Evolutionary conservation across 192 early-diverging fungal species (phyloP).

Genomic region (Backusella tuberculispora): DNA sequence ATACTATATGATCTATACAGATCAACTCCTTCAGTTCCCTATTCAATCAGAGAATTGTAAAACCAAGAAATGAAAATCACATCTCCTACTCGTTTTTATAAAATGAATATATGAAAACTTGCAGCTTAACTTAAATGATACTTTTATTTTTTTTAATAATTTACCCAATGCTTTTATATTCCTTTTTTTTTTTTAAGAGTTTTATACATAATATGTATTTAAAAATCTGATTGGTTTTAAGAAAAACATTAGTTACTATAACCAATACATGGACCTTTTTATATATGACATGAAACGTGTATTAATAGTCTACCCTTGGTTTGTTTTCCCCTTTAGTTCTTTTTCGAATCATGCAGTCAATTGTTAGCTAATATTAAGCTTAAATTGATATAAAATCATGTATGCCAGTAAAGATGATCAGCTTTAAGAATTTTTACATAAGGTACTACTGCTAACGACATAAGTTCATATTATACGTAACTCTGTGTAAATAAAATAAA

Average conservation of each 20-base stretch:
- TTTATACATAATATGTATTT: no score
- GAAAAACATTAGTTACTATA: not conserved
- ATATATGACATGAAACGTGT: not conserved
- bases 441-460: not conserved
- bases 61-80: not conserved
- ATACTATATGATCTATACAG: not conserved
- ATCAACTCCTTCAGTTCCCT: not conserved
- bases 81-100: not conserved
- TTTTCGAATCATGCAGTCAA: slow-evolving; percentile 2
- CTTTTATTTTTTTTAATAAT: not conserved
- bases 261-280: not conserved
- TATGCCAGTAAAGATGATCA: not conserved
- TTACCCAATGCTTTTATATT: no score
- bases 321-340: not conserved
- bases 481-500: not conserved
- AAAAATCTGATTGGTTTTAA: no score
- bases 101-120: not conserved
- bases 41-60: not conserved
- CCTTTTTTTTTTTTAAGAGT: no score
- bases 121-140: not conserved
- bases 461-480: not conserved
- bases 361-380: slow-evolving; percentile 6
- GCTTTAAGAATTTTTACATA: not conserved
- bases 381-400: not conserved
- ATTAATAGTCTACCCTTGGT: not conserved